These are phyloP conservation scores for Mortierella hygrophila DNA, from an alignment of 192 early-diverging fungal species.

Conservation along the genomic window DNA sequence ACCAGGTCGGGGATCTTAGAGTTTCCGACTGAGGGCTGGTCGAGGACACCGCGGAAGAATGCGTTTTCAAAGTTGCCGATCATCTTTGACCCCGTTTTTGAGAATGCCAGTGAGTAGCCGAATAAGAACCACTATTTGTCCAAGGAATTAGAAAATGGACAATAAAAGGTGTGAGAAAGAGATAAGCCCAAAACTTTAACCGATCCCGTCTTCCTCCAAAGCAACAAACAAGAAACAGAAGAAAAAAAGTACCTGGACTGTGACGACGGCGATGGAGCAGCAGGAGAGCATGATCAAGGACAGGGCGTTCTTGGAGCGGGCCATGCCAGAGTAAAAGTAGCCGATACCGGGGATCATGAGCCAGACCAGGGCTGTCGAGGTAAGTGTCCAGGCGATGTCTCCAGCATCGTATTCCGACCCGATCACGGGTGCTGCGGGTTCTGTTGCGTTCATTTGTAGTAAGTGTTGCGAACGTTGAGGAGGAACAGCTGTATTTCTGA, in stretches of 20 bases:
- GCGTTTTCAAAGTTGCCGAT: slow-evolving; percentile 88
- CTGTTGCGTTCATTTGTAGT: slow-evolving; percentile 17
- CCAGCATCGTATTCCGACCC: slow-evolving; percentile 50
- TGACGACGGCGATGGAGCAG: slow-evolving; percentile 86
- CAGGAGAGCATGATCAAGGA: slow-evolving; percentile 89
- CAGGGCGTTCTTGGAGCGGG: slow-evolving; percentile 92
- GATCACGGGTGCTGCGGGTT: slow-evolving; percentile 9
- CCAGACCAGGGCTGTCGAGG: slow-evolving; percentile 85
- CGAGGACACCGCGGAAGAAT: slow-evolving; percentile 70
- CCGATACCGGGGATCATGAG: slow-evolving; percentile 97
- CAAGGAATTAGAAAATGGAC: not conserved
- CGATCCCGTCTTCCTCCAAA: not conserved
- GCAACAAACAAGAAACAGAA: not conserved
- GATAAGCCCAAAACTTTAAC: not conserved
- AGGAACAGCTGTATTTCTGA: not conserved
- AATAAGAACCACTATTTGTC: slow-evolving; percentile 84
- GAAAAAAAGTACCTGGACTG: slow-evolving; percentile 70
- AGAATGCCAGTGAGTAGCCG: slow-evolving; percentile 91
- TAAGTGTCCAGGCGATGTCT: slow-evolving; percentile 79
- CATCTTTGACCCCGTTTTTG: slow-evolving; percentile 76
- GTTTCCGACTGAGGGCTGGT: slow-evolving; percentile 66
- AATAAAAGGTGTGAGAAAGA: slow-evolving; percentile 1
- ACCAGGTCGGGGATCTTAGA: slow-evolving; percentile 79
- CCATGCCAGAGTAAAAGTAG: slow-evolving; percentile 97
- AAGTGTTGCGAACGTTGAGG: not conserved